These are phyloP conservation scores for Malbranchea zuffiana DNA, from an alignment of 2,329 filamentous ascomycete species.

Conservation along the genomic window DNA sequence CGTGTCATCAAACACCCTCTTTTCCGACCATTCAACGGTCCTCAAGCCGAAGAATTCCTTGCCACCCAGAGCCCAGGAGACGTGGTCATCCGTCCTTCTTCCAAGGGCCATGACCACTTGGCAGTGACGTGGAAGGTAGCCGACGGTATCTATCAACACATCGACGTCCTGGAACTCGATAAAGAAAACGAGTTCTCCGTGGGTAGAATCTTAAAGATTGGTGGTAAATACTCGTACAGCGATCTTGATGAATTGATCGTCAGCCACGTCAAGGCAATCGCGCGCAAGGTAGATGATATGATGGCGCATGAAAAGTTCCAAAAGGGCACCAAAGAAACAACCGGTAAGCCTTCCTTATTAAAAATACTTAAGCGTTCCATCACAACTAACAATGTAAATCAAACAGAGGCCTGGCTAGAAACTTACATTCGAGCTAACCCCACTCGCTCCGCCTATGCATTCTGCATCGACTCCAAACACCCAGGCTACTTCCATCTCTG, in stretches of 20 bases:
- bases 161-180: constrained; percentile 91
- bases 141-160: constrained; percentile 91
- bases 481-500: constrained; percentile 92
- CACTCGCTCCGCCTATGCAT: constrained; percentile 82
- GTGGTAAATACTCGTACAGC: constrained; percentile 79
- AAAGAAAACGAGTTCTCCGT: constrained; percentile 96
- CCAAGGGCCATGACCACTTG: constrained; percentile 88
- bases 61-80: constrained; percentile 78
- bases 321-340: constrained; percentile 63
- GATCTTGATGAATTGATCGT: constrained; percentile 97
- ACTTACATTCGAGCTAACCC: constrained; percentile 96
- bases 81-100: constrained; percentile 88
- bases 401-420: constrained; percentile 79
- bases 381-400: not conserved
- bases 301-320: constrained; percentile 92
- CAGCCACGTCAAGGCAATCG: constrained; percentile 95
- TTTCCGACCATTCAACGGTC: constrained; percentile 85
- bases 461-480: constrained; percentile 86
- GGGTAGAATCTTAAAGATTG: constrained; percentile 73
- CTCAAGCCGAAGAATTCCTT: constrained; percentile 86
- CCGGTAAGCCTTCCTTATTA: constrained; percentile 65
- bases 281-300: constrained; percentile 92
- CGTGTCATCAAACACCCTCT: constrained; percentile 96
- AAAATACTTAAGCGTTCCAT: no score
- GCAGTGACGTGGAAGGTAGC: constrained; percentile 97